Evolutionary conservation across 163 green algal genomes (phyloP).

Genomic region (Scenedesmus sp.): DNA sequence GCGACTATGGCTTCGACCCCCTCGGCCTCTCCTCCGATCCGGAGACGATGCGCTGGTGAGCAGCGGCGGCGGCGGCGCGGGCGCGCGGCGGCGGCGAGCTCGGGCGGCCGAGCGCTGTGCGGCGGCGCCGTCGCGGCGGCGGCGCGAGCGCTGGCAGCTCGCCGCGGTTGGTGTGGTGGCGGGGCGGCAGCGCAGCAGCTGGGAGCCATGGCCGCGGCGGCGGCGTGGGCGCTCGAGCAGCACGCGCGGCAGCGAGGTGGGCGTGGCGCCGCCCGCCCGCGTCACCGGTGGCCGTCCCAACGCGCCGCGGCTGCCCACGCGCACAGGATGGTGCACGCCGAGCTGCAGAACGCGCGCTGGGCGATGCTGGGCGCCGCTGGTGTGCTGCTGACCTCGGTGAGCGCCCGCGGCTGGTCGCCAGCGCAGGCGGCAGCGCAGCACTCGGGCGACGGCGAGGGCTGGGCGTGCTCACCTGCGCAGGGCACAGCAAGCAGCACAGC

Average conservation of each 20-base stretch:
- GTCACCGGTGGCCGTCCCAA: too few relatives aligned
- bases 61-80: neutral
- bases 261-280: too few relatives aligned
- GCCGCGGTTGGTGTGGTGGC: too few relatives aligned
- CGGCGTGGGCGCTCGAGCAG: neutral
- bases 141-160: too few relatives aligned
- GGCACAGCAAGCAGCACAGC: neutral
- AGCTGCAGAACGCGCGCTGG: conserved; percentile 86
- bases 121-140: too few relatives aligned
- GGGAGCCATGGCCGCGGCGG: neutral
- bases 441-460: conserved; percentile 5
- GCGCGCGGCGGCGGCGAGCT: too few relatives aligned
- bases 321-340: conserved; percentile 83
- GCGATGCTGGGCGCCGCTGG: conserved; percentile 88
- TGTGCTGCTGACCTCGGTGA: conserved; percentile 84
- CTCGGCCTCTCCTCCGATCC: conserved; percentile 67
- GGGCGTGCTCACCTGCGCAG: neutral
- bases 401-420: conserved; percentile 17
- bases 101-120: too few relatives aligned
- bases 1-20: conserved; percentile 88
- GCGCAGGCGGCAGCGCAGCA: neutral
- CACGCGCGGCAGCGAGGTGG: too few relatives aligned
- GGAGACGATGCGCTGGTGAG: conserved; percentile 59
- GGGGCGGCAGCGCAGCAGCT: too few relatives aligned
- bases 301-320: too few relatives aligned